These are phyloP conservation scores for Zygotorulaspora mrakii DNA, from an alignment of 1,139 yeast species.

Conservation along the genomic window DNA sequence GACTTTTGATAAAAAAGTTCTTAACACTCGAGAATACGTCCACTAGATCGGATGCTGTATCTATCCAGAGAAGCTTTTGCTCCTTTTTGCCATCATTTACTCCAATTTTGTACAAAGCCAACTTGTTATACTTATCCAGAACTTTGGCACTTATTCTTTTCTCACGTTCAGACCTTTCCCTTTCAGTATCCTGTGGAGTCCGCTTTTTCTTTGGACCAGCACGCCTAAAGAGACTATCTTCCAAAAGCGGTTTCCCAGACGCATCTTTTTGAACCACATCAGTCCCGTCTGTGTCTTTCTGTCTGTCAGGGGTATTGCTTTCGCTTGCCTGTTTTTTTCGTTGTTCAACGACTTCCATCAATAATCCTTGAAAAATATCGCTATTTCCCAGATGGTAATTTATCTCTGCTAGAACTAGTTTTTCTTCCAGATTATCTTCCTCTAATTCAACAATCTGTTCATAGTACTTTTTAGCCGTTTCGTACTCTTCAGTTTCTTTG, in stretches of 20 bases:
- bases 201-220: slow-evolving; percentile 32
- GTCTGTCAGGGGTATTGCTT: slow-evolving; percentile 13
- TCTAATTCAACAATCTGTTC: slow-evolving; percentile 52
- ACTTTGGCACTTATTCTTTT: slow-evolving; percentile 58
- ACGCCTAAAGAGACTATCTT: slow-evolving; percentile 36
- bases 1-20: slow-evolving; percentile 73
- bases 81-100: slow-evolving; percentile 52
- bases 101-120: slow-evolving; percentile 56
- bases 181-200: slow-evolving; percentile 46
- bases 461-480: slow-evolving; percentile 66
- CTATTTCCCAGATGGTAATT: slow-evolving; percentile 67
- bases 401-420: slow-evolving; percentile 78
- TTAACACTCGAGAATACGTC: slow-evolving; percentile 76
- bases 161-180: slow-evolving; percentile 57
- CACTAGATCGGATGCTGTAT: slow-evolving; percentile 74
- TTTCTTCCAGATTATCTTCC: slow-evolving; percentile 65
- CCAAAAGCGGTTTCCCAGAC: slow-evolving; percentile 38
- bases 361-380: slow-evolving; percentile 54
- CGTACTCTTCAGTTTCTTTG: slow-evolving; percentile 65
- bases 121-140: slow-evolving; percentile 58
- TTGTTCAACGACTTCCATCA: slow-evolving; percentile 49
- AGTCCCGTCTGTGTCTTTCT: slow-evolving; percentile 28
- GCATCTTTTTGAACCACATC: slow-evolving; percentile 16
- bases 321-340: slow-evolving; percentile 38
- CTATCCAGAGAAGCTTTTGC: slow-evolving; percentile 77